Evolutionary conservation across 2,329 filamentous ascomycete species (phyloP).

Genomic region (Phialophora verrucosa): DNA sequence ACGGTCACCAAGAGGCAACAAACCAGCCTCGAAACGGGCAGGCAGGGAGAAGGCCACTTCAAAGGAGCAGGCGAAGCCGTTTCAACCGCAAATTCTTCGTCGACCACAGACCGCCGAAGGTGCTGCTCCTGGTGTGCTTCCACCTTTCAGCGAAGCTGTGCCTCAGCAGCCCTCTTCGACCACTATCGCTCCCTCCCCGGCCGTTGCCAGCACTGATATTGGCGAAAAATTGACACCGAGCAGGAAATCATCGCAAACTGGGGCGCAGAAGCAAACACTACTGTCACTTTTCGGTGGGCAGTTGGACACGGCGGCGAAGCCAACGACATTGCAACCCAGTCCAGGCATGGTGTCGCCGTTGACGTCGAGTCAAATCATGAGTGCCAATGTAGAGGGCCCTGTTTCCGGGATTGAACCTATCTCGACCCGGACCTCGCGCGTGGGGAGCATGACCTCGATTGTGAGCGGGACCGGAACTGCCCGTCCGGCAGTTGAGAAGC

Average conservation of each 20-base stretch:
- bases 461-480: conserved; percentile 33
- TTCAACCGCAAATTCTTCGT: conserved; percentile 61
- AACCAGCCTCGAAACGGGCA: conserved; percentile 25
- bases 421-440: conserved; percentile 36
- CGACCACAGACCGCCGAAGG: conserved; percentile 51
- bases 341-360: conserved; percentile 35
- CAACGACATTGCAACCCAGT: conserved; percentile 15
- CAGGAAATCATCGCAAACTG: conserved; percentile 22
- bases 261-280: conserved; percentile 53
- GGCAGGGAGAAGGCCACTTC: conserved; percentile 23
- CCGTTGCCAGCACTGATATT: neutral
- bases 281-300: conserved; percentile 69
- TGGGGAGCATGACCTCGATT: conserved; percentile 38
- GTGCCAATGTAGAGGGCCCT: conserved; percentile 32
- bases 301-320: conserved; percentile 19
- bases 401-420: conserved; percentile 39
- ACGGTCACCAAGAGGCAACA: conserved; percentile 27
- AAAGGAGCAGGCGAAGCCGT: conserved; percentile 48
- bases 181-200: conserved; percentile 14
- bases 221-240: conserved; percentile 29
- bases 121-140: conserved; percentile 22
- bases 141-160: conserved; percentile 28
- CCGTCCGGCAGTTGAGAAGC: conserved; percentile 59
- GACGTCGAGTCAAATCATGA: conserved; percentile 32
- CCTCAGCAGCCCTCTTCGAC: conserved; percentile 3